A percentile compares a stretch with the other conserved stretches of the same genome.
Evolutionary conservation across 2,329 filamentous ascomycete species (phyloP).

Genomic region (Apiospora arundinis): DNA sequence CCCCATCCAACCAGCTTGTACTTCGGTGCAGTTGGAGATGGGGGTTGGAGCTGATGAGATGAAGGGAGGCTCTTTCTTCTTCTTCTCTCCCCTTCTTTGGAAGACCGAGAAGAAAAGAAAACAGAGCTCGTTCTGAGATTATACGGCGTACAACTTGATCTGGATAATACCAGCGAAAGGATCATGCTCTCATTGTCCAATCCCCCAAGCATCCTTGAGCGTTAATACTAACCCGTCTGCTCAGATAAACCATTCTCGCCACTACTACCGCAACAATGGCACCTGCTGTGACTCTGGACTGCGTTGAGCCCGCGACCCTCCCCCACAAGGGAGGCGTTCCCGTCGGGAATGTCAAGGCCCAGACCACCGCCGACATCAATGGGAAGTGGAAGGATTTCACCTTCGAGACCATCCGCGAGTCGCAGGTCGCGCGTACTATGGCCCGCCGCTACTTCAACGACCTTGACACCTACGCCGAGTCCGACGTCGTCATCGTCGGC

Average conservation of each 20-base stretch:
- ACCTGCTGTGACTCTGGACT: constrained; percentile 74
- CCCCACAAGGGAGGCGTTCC: constrained; percentile 52
- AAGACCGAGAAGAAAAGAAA: constrained; percentile 22
- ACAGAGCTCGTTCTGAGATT: constrained; percentile 69
- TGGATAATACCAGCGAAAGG: constrained; percentile 99
- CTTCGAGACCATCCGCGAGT: constrained; percentile 89
- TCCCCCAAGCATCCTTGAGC: constrained; percentile 38
- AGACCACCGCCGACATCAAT: constrained; percentile 62
- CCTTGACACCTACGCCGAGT: constrained; percentile 87
- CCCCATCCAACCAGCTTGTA: constrained; percentile 2
- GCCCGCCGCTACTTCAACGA: constrained; percentile 91
- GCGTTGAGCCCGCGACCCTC: constrained; percentile 58
- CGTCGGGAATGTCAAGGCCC: constrained; percentile 50
- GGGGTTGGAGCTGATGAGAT: neutral
- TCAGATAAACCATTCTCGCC: constrained; percentile 38
- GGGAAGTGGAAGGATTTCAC: constrained; percentile 82
- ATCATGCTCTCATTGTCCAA: constrained; percentile 77
- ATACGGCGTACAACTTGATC: constrained; percentile 95
- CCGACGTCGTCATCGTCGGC: constrained; percentile 91
- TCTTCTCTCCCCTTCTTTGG: neutral
- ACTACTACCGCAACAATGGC: constrained; percentile 66
- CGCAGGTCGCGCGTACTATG: constrained; percentile 92
- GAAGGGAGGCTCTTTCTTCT: constrained; percentile 16
- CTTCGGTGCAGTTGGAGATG: neutral
- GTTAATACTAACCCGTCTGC: constrained; percentile 43